Evolutionary conservation across 495 filamentous ascomycete species (phyloP).

Genomic region (Hypoxylon rickii): DNA sequence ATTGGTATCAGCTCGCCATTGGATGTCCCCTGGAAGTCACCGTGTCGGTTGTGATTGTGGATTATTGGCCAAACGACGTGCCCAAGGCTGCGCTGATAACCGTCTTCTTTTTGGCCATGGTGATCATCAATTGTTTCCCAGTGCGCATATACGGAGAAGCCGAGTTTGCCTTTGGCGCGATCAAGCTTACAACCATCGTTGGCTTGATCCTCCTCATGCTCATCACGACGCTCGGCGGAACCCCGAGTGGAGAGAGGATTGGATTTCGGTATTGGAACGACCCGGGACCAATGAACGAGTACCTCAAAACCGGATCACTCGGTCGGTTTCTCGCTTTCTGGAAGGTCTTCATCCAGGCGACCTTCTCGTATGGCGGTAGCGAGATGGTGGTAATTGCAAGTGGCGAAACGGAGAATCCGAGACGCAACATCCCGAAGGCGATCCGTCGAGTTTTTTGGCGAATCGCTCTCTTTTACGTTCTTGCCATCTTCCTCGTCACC

Average conservation of each 20-base stretch:
- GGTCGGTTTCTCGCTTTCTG: slow-evolving; percentile 65
- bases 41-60: slow-evolving; percentile 47
- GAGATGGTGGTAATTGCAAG: slow-evolving; percentile 68
- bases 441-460: slow-evolving; percentile 72
- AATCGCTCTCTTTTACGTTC: slow-evolving; percentile 72
- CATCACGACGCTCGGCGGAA: slow-evolving; percentile 66
- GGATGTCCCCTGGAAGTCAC: slow-evolving; percentile 47
- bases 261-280: slow-evolving; percentile 71
- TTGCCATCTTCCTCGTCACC: slow-evolving; percentile 71
- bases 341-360: slow-evolving; percentile 64
- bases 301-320: slow-evolving; percentile 54
- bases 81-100: slow-evolving; percentile 58
- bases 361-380: slow-evolving; percentile 62
- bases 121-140: slow-evolving; percentile 41
- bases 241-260: slow-evolving; percentile 58
- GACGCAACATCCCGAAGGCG: slow-evolving; percentile 70
- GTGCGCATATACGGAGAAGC: slow-evolving; percentile 61
- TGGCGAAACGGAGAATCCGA: slow-evolving; percentile 73
- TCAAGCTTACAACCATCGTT: slow-evolving; percentile 68
- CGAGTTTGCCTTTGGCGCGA: slow-evolving; percentile 61
- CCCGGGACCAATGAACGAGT: slow-evolving; percentile 71
- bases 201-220: slow-evolving; percentile 71
- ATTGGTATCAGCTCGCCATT: slow-evolving; percentile 43
- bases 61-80: slow-evolving; percentile 52
- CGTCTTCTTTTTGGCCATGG: slow-evolving; percentile 49